A percentile compares a stretch with the other conserved stretches of the same genome.
phyloP scores from a whole-genome alignment of 2,329 filamentous ascomycete species.

The Gremmenia infestans region DNA sequence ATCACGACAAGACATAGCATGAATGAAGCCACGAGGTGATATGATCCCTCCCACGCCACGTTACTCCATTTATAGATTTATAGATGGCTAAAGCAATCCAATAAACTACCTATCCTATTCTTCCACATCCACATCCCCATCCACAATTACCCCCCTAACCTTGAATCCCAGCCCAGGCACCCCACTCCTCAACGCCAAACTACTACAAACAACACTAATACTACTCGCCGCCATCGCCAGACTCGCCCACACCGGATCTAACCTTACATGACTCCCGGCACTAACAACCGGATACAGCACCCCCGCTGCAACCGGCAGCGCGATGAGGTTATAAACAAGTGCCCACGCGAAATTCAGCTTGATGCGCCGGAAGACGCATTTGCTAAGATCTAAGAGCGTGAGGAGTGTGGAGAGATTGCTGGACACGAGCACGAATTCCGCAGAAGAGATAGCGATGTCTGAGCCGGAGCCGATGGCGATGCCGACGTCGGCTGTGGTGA shows the following conservation, averaged over 20 bases:
- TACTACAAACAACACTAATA: constrained; percentile 82
- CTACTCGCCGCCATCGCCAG: constrained; percentile 91
- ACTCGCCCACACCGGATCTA: constrained; percentile 81
- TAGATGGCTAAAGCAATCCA: too few species aligned
- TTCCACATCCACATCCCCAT: too few species aligned
- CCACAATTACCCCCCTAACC: constrained; percentile 3
- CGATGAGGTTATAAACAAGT: constrained; percentile 58
- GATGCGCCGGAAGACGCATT: constrained; percentile 58
- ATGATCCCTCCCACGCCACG: too few species aligned
- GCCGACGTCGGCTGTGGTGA: constrained; percentile 75
- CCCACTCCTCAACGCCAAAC: constrained; percentile 57
- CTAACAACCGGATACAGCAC: constrained; percentile 55
- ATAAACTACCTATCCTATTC: too few species aligned
- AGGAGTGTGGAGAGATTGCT: constrained; percentile 54
- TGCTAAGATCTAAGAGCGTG: constrained; percentile 53
- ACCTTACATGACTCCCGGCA: constrained; percentile 49
- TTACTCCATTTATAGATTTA: too few species aligned
- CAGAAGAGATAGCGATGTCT: constrained; percentile 76
- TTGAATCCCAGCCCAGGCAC: constrained; percentile 35
- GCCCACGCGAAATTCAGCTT: constrained; percentile 68
- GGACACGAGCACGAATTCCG: constrained; percentile 73
- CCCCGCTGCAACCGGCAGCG: constrained; percentile 62
- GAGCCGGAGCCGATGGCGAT: constrained; percentile 78
- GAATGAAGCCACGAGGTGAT: too few species aligned
- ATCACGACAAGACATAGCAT: too few species aligned